Evolutionary conservation across 495 filamentous ascomycete species (phyloP), one percentile per base, ranked within the genome.

Genomic region (Pseudomonodictys pantanalensis): DNA sequence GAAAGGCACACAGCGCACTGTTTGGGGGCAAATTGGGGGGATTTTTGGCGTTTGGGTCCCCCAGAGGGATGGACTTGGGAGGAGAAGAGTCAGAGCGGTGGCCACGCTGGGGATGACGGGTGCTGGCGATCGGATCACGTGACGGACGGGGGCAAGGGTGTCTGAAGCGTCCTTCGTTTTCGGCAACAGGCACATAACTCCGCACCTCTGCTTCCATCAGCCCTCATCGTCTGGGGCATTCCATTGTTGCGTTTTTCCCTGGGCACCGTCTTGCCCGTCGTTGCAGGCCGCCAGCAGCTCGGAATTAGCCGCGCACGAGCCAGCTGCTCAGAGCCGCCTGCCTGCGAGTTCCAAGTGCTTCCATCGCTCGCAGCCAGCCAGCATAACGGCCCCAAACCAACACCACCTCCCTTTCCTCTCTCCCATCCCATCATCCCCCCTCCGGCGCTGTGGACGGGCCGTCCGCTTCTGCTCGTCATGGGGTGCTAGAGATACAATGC

Each of bases 1-100:
- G 32, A 30, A 29, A 46, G 43, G 23, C 5, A 25, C 22, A 25
- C 15, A 50, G 25, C 39, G 35, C 9, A 26, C 38, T 11, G 28
- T 20, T 30, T 7, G 51, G 35, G 4, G 17, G 28, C 42, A 46
- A 62, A 47, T 58, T 46, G 52, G 20, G 26, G 41, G 53, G 38
- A 18, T 12, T 50, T 39, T 38, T 18, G 58, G 57, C 45, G 57
- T 57, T 61, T 60, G 63, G 63, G 56, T 56, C 63, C 63, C 63
- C 62, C 63, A 33, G 38, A 26, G 28, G 50, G 56, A 47, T 52
- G 63, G 63, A 67, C 64, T 67, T 54, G 50, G 33, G 49, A 22
- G 54, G 41, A 18, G 49, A 55, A 41, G 58, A 66, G 63, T 66
- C 63, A 66, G 26, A 57, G 52, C 38, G 1, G 48, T 29, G 18